These are phyloP conservation scores for Colletotrichum coccodes DNA, from an alignment of 2,329 filamentous ascomycete species.

Conservation along the genomic window DNA sequence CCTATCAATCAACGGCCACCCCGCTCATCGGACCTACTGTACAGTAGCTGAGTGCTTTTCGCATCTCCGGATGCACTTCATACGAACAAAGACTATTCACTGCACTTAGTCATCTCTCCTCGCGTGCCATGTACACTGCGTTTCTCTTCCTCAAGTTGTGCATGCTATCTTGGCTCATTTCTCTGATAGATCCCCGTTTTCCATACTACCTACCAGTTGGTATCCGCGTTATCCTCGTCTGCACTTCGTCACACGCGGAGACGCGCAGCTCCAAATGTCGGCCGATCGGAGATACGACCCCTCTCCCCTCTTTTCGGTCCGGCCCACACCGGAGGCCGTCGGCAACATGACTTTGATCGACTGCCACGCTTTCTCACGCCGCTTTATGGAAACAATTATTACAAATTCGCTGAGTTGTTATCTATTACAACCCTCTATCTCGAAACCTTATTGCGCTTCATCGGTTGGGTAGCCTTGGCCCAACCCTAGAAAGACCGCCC, in stretches of 20 bases:
- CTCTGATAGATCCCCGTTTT: not conserved
- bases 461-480: not conserved
- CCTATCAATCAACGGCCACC: not conserved
- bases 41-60: not conserved
- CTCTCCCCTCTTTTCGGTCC: not conserved
- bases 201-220: not conserved
- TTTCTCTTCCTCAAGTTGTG: not conserved
- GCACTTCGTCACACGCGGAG: not conserved
- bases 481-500: not conserved
- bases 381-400: too few relatives aligned
- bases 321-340: not conserved
- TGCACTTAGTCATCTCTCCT: too few relatives aligned
- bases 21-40: not conserved
- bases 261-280: not conserved
- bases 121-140: not conserved
- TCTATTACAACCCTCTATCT: not conserved
- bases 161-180: not conserved
- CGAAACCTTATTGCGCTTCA: not conserved
- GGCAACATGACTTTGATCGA: not conserved
- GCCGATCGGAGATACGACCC: slow-evolving; percentile 31
- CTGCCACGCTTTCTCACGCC: not conserved
- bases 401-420: not conserved
- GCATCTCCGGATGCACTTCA: not conserved
- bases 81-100: not conserved
- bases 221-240: not conserved